Evolutionary conservation across 192 early-diverging fungal species (phyloP).

Genomic region (Podila verticillata): DNA sequence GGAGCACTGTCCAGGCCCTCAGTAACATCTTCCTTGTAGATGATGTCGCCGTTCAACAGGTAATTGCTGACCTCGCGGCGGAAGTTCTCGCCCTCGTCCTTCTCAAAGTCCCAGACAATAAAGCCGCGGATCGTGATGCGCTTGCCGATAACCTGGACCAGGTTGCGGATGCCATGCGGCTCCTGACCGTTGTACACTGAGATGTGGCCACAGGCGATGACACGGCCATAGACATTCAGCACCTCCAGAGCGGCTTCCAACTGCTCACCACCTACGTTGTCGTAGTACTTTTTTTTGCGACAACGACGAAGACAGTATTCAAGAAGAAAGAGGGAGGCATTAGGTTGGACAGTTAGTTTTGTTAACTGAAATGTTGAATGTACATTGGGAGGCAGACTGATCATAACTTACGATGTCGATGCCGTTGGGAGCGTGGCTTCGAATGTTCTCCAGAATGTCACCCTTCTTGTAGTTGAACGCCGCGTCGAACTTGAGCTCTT

Average conservation of each 20-base stretch:
- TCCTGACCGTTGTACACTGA: constrained; percentile 75
- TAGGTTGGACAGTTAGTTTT: too few species aligned
- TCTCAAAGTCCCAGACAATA: constrained; percentile 47
- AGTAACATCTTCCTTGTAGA: constrained; percentile 11
- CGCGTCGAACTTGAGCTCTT: constrained; percentile 76
- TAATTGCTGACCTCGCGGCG: not conserved
- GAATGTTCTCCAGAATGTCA: constrained; percentile 66
- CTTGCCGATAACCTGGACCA: constrained; percentile 57
- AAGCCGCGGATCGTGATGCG: constrained; percentile 64
- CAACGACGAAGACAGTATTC: too few species aligned
- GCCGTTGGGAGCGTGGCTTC: constrained; percentile 71
- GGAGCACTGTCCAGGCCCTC: constrained; percentile 26
- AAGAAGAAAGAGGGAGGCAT: too few species aligned
- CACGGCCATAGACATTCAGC: constrained; percentile 73
- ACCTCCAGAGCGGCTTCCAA: constrained; percentile 75
- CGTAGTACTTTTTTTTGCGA: too few species aligned
- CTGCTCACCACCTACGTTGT: constrained; percentile 86
- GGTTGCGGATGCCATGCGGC: constrained; percentile 58
- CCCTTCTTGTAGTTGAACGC: constrained; percentile 92
- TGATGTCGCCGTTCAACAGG: not conserved
- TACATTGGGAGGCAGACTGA: too few species aligned
- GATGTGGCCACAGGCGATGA: constrained; percentile 83
- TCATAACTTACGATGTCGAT: too few species aligned
- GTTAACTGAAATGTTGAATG: too few species aligned
- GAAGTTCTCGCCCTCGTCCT: constrained; percentile 10